phyloP scores from a whole-genome alignment of 2,329 filamentous ascomycete genomes.

The Phyllosticta capitalensis region DNA sequence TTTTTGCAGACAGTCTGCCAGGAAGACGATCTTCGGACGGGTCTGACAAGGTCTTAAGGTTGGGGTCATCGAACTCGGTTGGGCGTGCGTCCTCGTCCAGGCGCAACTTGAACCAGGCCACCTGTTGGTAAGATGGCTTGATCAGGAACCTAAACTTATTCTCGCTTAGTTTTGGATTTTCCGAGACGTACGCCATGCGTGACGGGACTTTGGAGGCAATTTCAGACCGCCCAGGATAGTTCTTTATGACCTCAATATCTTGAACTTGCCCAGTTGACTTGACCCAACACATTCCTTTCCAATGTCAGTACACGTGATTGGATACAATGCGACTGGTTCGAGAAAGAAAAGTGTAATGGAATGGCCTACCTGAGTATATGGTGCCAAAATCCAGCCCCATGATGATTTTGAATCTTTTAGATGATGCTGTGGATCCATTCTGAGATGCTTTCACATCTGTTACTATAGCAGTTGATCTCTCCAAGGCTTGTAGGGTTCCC shows the following conservation, averaged over 20 bases:
- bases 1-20: no score
- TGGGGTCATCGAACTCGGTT: conserved; percentile 69
- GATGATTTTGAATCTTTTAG: no score
- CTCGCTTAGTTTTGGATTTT: no score
- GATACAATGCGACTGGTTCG: conserved; percentile 93
- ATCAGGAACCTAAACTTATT: no score
- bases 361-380: conserved; percentile 76
- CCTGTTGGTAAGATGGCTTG: conserved; percentile 95
- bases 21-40: no score
- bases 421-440: no score
- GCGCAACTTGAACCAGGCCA: conserved; percentile 99
- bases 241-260: conserved; percentile 99
- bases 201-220: conserved; percentile 85
- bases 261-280: conserved; percentile 96
- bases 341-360: conserved; percentile 84
- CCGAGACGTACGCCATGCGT: conserved; percentile 76
- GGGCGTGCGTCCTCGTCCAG: conserved; percentile 76
- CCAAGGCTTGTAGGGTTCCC: no score
- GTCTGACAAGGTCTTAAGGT: no score
- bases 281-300: conserved; percentile 98
- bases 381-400: conserved; percentile 47
- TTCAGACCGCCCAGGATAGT: conserved; percentile 92
- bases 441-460: no score
- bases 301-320: conserved; percentile 56
- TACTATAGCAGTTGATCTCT: no score